Conservation (phyloP, 768 basidiomycete species). For the Leccinellum albellum region DNA sequence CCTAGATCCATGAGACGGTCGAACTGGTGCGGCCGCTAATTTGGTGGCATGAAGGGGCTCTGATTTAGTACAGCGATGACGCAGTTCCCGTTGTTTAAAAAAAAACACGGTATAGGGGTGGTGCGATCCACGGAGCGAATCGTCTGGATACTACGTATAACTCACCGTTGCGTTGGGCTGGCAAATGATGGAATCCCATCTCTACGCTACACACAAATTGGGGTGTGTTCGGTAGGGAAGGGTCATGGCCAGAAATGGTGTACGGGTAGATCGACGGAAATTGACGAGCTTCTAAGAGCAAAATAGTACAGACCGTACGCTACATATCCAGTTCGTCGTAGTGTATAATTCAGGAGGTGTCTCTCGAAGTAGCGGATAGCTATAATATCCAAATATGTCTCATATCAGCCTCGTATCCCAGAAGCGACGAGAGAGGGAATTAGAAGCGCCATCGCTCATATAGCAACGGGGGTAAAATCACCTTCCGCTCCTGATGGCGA, state of each 20-base stretch:
- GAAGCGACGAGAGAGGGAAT: slow-evolving; percentile 11
- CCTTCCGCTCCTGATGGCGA: slow-evolving; percentile 14
- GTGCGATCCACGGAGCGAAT: slow-evolving; percentile 9
- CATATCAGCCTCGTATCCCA: slow-evolving; percentile 2
- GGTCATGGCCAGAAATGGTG: not conserved
- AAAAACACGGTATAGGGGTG: not conserved
- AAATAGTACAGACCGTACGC: slow-evolving; percentile 26
- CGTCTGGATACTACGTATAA: slow-evolving; percentile 4
- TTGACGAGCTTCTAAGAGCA: slow-evolving; percentile 21
- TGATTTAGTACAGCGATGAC: not conserved
- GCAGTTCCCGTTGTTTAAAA: slow-evolving; percentile 3
- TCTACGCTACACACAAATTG: not conserved
- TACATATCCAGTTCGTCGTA: slow-evolving; percentile 18
- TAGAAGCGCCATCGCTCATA: slow-evolving; percentile 25
- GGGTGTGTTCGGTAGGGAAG: not conserved
- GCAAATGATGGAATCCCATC: not conserved
- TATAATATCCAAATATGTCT: slow-evolving; percentile 15
- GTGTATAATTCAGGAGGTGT: slow-evolving; percentile 3
- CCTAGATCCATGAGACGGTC: not conserved
- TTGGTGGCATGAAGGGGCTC: no score
- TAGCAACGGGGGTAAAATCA: slow-evolving; percentile 23
- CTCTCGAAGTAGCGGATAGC: slow-evolving; percentile 6
- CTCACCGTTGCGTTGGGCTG: not conserved
- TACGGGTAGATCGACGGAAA: slow-evolving; percentile 13
- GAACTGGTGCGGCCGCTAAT: not conserved